Conservation (phyloP, 805 yeast genomes). For the Candida broadrunensis region DNA sequence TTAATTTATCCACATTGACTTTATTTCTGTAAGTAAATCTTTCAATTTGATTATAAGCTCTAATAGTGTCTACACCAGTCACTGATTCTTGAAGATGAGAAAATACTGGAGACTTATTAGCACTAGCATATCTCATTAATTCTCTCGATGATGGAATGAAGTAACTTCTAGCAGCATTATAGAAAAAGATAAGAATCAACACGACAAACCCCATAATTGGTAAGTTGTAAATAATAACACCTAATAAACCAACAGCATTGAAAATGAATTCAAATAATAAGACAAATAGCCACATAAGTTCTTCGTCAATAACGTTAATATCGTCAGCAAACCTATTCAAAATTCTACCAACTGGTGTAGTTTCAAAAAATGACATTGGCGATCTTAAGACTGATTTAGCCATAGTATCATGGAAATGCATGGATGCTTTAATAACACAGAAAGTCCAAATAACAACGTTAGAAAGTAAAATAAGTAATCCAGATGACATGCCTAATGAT, state of each 20-base stretch:
- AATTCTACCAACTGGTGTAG: slow-evolving; percentile 39
- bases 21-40: slow-evolving; percentile 23
- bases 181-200: slow-evolving; percentile 19
- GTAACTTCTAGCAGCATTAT: slow-evolving; percentile 24
- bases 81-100: slow-evolving; percentile 36
- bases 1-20: slow-evolving; percentile 20
- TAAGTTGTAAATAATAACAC: slow-evolving; percentile 27
- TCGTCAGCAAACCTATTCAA: slow-evolving; percentile 39
- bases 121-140: slow-evolving; percentile 27
- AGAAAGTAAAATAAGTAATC: slow-evolving; percentile 22
- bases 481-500: slow-evolving; percentile 23
- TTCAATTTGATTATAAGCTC: slow-evolving; percentile 25
- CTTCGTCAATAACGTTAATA: slow-evolving; percentile 28
- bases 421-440: slow-evolving; percentile 27
- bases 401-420: slow-evolving; percentile 35
- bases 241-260: slow-evolving; percentile 23
- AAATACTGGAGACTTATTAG: slow-evolving; percentile 28
- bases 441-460: slow-evolving; percentile 28
- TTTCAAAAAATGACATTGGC: slow-evolving; percentile 41
- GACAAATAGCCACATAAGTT: slow-evolving; percentile 27
- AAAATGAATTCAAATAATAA: slow-evolving; percentile 17
- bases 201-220: slow-evolving; percentile 32
- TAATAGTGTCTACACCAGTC: slow-evolving; percentile 32
- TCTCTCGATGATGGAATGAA: slow-evolving; percentile 35
- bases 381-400: slow-evolving; percentile 30